Percentiles rank a stretch among this genome's conserved stretches.
Conservation (phyloP, 129 eudicot species). For the Chrysanthemum seticuspe region DNA sequence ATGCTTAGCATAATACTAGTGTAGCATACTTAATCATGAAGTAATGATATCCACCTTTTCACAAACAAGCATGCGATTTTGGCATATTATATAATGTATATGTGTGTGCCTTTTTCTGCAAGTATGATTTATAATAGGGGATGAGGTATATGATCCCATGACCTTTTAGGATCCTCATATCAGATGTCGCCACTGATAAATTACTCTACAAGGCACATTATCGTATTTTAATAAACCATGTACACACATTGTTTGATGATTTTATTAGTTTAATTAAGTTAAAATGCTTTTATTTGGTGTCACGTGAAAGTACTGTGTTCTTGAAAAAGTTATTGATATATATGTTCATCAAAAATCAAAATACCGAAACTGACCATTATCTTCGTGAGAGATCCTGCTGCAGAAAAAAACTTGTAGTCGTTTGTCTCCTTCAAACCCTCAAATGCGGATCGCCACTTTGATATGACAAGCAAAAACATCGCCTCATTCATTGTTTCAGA, state of each 20-base stretch:
- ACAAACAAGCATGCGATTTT: constrained; percentile 7
- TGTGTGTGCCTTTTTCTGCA: constrained; percentile 1
- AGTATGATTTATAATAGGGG: background rate
- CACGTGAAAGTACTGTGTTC: background rate
- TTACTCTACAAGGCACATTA: background rate
- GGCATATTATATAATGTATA: background rate
- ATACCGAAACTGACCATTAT: constrained; percentile 53
- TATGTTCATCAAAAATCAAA: constrained; percentile 2
- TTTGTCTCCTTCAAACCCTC: constrained; percentile 82
- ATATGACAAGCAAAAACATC: constrained; percentile 74
- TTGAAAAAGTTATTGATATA: background rate
- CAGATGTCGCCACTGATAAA: constrained; percentile 2
- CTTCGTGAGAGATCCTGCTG: constrained; percentile 85
- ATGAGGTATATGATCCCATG: constrained; percentile 13
- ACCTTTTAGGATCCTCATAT: background rate
- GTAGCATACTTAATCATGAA: background rate
- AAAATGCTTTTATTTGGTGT: constrained; percentile 4
- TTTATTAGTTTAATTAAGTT: background rate
- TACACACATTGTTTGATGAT: background rate
- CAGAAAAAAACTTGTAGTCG: constrained; percentile 78
- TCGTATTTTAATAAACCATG: background rate
- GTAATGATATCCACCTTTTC: constrained; percentile 10
- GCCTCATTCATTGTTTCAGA: constrained; percentile 85
- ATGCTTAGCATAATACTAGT: constrained; percentile 11
- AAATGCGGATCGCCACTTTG: constrained; percentile 80